A percentile compares a stretch with the other conserved stretches of the same genome.
These are phyloP conservation scores for Corchorus capsularis DNA, from an alignment of 345 rosid species.

Conservation along the genomic window DNA sequence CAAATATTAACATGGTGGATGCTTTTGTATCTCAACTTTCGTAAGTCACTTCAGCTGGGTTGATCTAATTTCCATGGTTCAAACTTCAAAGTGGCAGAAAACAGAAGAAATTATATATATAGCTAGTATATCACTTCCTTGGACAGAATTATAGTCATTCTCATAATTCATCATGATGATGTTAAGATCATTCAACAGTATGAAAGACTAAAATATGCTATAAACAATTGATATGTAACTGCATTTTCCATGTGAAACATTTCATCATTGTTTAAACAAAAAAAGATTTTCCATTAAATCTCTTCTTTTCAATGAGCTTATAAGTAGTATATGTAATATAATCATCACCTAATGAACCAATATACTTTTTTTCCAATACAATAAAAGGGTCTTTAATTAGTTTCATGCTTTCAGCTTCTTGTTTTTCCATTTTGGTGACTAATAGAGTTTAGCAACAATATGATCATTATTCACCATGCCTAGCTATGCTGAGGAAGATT, in stretches of 20 bases:
- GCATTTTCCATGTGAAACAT: not conserved
- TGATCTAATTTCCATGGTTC: not conserved
- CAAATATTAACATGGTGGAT: not conserved
- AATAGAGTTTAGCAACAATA: not conserved
- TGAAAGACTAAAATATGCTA: not conserved
- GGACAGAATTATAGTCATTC: not conserved
- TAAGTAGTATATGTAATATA: not conserved
- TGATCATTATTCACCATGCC: conserved; percentile 3
- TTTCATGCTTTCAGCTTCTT: no score
- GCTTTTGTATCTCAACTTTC: not conserved
- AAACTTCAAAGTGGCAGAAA: not conserved
- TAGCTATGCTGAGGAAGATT: not conserved
- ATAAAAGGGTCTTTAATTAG: not conserved
- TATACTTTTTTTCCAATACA: not conserved
- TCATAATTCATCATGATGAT: not conserved
- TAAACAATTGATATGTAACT: not conserved
- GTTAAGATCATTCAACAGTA: not conserved
- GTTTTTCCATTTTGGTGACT: conserved; percentile 8
- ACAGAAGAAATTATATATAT: not conserved
- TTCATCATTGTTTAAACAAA: not conserved
- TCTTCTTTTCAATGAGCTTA: not conserved
- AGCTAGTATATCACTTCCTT: not conserved
- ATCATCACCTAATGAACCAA: conserved; percentile 1
- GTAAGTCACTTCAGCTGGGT: not conserved
- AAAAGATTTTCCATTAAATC: not conserved